Base-by-base conservation (phyloP, 768 basidiomycete species). In the Agrocybe praecox region DNA sequence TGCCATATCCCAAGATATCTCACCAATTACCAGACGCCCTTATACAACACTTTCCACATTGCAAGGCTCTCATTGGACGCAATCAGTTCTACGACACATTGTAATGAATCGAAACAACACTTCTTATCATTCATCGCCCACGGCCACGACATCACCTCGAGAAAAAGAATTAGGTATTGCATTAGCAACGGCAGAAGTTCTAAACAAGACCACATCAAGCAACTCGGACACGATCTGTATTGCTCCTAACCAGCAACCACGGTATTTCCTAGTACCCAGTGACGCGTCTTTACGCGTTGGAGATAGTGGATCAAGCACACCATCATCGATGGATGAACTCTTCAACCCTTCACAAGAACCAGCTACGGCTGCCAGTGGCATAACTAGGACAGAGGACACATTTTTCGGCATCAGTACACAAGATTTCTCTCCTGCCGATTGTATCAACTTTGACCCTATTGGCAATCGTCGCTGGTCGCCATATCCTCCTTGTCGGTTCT, bases 401-500 rank as follows among this genome's bases (percentile, higher is more conserved):
- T 88, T 85, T 69, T 91, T 90, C 63, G 88, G 89, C 7, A 74
- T 91, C 14, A 74, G 77, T 57, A 72, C 79, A 2, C 73, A 78
- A 6, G 71, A 77, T 40, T 77, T 74, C 58, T 72, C 74, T 6
- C 76, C 76, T 1, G 62, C 69, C 6, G 72, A 73, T 42, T 82
- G 80, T 61, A 65, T 80, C 47, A 65, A 74, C 11, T 71, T 64
- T 14, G 81, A 83, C 58, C 54, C 75, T 0, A 71, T 69, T n/a
- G 81, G 80, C 3, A 80, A 80, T 71, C 62, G 61, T 9, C 73
- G 74, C 32, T 92, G 88, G 87, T 81, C 87, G 0, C 76, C 82
- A n/a, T 84, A 85, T 65, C 86, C 89, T 45, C 95, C 95, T 0
- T 90, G 80, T 72, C 83, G 94, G 19, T 93, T 96, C 67, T 84